phyloP scores from a whole-genome alignment of 331 rosid species.

The Cydonia oblonga region DNA sequence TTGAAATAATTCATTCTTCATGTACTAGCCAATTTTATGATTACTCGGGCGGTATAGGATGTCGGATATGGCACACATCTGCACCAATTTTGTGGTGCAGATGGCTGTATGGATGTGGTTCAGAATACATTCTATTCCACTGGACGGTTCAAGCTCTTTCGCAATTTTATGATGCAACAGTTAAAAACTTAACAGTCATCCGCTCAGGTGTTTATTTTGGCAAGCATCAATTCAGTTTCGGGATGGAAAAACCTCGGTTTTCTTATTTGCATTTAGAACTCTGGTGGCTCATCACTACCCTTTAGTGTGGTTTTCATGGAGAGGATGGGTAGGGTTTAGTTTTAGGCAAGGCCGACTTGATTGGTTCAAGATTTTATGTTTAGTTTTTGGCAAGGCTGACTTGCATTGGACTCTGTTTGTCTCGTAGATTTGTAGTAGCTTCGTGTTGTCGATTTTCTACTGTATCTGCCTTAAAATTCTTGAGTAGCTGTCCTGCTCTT shows the following conservation, averaged over 20 bases:
- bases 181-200: not conserved
- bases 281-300: not conserved
- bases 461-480: not conserved
- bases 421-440: not conserved
- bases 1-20: not conserved
- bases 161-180: not conserved
- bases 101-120: not conserved
- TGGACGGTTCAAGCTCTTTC: not conserved
- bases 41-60: not conserved
- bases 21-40: not conserved
- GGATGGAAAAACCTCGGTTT: not conserved
- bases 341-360: not conserved
- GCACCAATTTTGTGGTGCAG: not conserved
- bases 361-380: not conserved
- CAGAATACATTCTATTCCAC: not conserved
- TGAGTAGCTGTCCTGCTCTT: not conserved
- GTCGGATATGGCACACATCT: not conserved
- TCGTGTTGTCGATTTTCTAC: not conserved
- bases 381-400: not conserved
- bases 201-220: not conserved
- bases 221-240: not conserved
- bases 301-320: not conserved
- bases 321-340: not conserved
- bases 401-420: not conserved
- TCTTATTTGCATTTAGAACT: not conserved